These are phyloP conservation scores for Collybia nuda DNA, from an alignment of 768 basidiomycete species.

Conservation along the genomic window DNA sequence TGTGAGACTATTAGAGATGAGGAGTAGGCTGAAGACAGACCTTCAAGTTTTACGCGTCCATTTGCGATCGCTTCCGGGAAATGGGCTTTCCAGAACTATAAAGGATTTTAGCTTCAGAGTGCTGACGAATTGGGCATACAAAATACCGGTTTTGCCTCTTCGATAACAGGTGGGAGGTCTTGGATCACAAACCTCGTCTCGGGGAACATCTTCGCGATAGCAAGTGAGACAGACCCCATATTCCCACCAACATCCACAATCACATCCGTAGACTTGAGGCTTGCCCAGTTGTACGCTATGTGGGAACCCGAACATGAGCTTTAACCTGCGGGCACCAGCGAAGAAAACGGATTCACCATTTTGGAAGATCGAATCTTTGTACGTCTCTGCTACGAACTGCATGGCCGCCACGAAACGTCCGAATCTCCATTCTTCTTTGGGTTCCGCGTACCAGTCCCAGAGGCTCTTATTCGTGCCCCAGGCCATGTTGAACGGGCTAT, in stretches of 20 bases:
- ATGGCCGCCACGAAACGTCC: slow-evolving; percentile 25
- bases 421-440: slow-evolving; percentile 24
- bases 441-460: slow-evolving; percentile 31
- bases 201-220: slow-evolving; percentile 25
- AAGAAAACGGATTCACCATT: slow-evolving; percentile 16
- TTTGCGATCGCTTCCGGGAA: slow-evolving; percentile 21
- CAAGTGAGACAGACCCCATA: slow-evolving; percentile 28
- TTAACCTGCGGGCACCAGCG: too few species aligned
- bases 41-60: slow-evolving; percentile 25
- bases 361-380: slow-evolving; percentile 16
- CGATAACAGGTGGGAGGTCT: slow-evolving; percentile 27
- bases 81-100: slow-evolving; percentile 24
- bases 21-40: slow-evolving; percentile 6
- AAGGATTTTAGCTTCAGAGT: too few species aligned
- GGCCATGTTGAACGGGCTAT: slow-evolving; percentile 23
- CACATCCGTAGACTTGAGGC: slow-evolving; percentile 13
- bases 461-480: slow-evolving; percentile 18
- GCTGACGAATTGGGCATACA: too few species aligned
- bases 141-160: slow-evolving; percentile 23
- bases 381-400: slow-evolving; percentile 20
- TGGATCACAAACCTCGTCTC: slow-evolving; percentile 33
- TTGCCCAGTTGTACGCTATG: slow-evolving; percentile 17
- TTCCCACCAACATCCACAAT: slow-evolving; percentile 37
- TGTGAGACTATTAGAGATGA: too few species aligned
- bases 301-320: neutral